Evolutionary conservation across 345 rosid species (phyloP).

Genomic region (Lepidium africanum): DNA sequence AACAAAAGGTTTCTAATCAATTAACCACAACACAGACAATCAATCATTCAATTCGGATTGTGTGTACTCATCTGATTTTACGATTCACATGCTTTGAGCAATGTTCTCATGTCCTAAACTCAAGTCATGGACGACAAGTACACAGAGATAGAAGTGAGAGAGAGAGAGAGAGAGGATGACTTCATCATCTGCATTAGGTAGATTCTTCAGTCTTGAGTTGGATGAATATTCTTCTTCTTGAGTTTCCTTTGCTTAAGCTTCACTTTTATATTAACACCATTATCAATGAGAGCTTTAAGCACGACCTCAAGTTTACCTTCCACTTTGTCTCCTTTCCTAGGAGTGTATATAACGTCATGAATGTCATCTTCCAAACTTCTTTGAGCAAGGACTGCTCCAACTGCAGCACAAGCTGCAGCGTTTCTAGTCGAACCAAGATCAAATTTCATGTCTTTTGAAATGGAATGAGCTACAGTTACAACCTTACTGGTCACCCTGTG

Average conservation of each 20-base stretch:
- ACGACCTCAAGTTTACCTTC: slow-evolving; percentile 80
- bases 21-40: too few relatives aligned
- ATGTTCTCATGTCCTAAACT: background rate
- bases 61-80: too few relatives aligned
- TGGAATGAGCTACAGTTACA: slow-evolving; percentile 82
- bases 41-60: too few relatives aligned
- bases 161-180: background rate
- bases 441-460: slow-evolving; percentile 79
- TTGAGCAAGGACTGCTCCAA: slow-evolving; percentile 67
- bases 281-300: slow-evolving; percentile 61
- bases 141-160: background rate
- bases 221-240: slow-evolving; percentile 27
- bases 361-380: slow-evolving; percentile 77
- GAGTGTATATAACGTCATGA: slow-evolving; percentile 63
- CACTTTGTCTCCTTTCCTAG: slow-evolving; percentile 68
- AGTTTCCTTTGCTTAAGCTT: slow-evolving; percentile 68
- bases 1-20: too few relatives aligned
- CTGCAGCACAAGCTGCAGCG: slow-evolving; percentile 56
- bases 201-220: background rate
- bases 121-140: background rate
- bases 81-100: background rate
- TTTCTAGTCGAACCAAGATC: slow-evolving; percentile 71
- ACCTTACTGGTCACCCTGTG: slow-evolving; percentile 87
- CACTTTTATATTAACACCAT: slow-evolving; percentile 69
- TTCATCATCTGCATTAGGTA: background rate